Base-by-base conservation (phyloP, 495 filamentous ascomycete species). In the Lasiosphaeria hispida region DNA sequence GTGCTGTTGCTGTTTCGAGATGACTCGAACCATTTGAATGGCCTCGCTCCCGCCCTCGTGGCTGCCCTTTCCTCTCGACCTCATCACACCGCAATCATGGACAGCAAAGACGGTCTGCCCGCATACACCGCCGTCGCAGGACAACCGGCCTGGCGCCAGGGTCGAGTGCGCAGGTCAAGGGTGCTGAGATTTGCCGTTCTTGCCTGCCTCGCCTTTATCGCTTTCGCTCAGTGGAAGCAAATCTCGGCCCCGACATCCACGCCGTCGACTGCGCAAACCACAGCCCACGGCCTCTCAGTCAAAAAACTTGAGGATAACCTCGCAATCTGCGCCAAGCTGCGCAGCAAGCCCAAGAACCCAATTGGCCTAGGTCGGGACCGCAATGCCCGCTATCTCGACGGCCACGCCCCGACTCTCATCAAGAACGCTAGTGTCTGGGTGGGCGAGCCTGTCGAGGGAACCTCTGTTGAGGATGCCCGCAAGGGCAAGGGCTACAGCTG, bases 371-470 rank as follows among this genome's bases (percentile, higher is more conserved):
- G 77, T 5, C 75, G 77, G 15, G 72, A 74, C 33, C 69, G 70
- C n/a, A 80, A 80, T 56, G 74, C 72, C 19, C 75, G 77, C 10
- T 78, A 77, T 60, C 60, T 77, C 41, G 73, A 76, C 51, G 76
- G 77, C 33, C 66, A 75, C 42, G 66, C 71, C 15, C 75, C 77
- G 8, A 80, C 77, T 0, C 63, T 80, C n/a, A 74, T 81, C 52
- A 75, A 69, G 53, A 82, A 83, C 64, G 79, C 77, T 2, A 77
- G 72, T 7, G 63, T 83, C 13, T 83, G 80, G 74, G 65, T 80
- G n/a, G 80, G 80, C 42, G 78, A 81, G 53, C 74, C 71, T n/a
- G 62, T 55, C 33, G 48, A 72, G 33, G 72, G 70, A 6, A 75
- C 72, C n/a, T 67, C 67, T 4, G 66, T 70, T 18, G 72, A 74